A percentile compares a stretch with the other conserved stretches of the same genome.
These are phyloP conservation scores for Mallotus japonicus DNA, from an alignment of 441 rosid species.

Conservation along the genomic window DNA sequence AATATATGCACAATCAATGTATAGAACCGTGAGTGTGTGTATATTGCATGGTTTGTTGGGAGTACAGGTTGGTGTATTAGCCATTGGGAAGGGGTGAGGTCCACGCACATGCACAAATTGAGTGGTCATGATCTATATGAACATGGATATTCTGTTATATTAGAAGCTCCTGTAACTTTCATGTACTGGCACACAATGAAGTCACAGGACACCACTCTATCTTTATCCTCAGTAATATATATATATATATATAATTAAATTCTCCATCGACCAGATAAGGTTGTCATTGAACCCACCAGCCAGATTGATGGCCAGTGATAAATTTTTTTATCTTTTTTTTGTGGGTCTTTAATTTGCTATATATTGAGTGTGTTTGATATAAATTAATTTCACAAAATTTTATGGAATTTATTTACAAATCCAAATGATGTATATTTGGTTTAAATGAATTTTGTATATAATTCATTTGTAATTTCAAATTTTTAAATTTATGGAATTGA, in stretches of 20 bases:
- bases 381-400: too few relatives aligned
- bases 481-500: too few relatives aligned
- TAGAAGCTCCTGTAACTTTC: conserved; percentile 19
- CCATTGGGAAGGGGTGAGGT: conserved; percentile 17
- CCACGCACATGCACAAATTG: conserved; percentile 37
- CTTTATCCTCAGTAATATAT: conserved; percentile 12
- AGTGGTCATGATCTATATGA: conserved; percentile 19
- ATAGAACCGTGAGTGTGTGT: neutral
- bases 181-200: neutral
- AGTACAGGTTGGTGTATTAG: conserved; percentile 11
- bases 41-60: conserved; percentile 25
- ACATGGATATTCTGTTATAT: conserved; percentile 3
- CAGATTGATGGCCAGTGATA: too few relatives aligned
- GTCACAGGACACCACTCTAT: conserved; percentile 1
- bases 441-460: too few relatives aligned
- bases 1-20: too few relatives aligned
- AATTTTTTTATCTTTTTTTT: too few relatives aligned
- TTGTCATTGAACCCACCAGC: neutral
- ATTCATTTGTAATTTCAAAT: too few relatives aligned
- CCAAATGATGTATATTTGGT: too few relatives aligned
- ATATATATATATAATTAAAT: neutral
- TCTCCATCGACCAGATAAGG: conserved; percentile 22
- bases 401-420: too few relatives aligned
- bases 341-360: too few relatives aligned
- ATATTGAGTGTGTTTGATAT: too few relatives aligned